phyloP scores from a whole-genome alignment of 2,329 filamentous ascomycete genomes.

The Diaporthe helianthi region DNA sequence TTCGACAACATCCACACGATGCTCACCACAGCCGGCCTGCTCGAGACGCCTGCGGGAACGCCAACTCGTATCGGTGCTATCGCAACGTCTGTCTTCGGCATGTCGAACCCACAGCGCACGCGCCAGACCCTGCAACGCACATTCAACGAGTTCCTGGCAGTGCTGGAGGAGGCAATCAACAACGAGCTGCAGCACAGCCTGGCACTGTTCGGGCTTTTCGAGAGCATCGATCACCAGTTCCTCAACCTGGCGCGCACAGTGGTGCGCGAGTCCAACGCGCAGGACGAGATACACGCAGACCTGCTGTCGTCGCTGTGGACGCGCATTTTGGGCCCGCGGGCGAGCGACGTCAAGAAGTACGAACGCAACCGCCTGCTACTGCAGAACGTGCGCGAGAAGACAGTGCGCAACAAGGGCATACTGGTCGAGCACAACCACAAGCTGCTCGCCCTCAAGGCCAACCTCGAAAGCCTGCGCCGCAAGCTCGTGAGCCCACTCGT shows the following conservation, averaged over 20 bases:
- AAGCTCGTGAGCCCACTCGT: constrained; percentile 88
- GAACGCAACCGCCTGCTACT: constrained; percentile 87
- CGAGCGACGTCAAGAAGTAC: constrained; percentile 81
- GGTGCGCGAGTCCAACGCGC: constrained; percentile 79
- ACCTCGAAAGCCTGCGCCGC: constrained; percentile 81
- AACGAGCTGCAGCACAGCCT: constrained; percentile 83
- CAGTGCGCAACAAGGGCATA: constrained; percentile 85
- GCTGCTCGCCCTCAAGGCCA: constrained; percentile 83
- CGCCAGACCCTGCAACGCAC: constrained; percentile 82
- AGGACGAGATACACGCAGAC: constrained; percentile 82
- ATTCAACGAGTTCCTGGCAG: constrained; percentile 84
- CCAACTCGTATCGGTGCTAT: constrained; percentile 75
- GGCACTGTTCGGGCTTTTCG: constrained; percentile 86
- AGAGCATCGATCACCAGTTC: constrained; percentile 89
- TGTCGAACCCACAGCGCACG: constrained; percentile 81
- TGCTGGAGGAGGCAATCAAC: constrained; percentile 88
- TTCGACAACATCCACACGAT: constrained; percentile 86
- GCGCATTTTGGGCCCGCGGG: constrained; percentile 78
- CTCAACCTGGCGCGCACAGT: constrained; percentile 86
- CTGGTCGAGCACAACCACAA: constrained; percentile 87
- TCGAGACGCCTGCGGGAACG: constrained; percentile 61
- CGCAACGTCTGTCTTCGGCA: constrained; percentile 77
- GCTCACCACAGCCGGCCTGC: constrained; percentile 68
- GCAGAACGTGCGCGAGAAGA: constrained; percentile 79
- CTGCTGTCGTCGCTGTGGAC: constrained; percentile 87